Evolutionary conservation across 2,329 filamentous ascomycete genomes (phyloP).

Genomic region (Penicillium oxalicum): DNA sequence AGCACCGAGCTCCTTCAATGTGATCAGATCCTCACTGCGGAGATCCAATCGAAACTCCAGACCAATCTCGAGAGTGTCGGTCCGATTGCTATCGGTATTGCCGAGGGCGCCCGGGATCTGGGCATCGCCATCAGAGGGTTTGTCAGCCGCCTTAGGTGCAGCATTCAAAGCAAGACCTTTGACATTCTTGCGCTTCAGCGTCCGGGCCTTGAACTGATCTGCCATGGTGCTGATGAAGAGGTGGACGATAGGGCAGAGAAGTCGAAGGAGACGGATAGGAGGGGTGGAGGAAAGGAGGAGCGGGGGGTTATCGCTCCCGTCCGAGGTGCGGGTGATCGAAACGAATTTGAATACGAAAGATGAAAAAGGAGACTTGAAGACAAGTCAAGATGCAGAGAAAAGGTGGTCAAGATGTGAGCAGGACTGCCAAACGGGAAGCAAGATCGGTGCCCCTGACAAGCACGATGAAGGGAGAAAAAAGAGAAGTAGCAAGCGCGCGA

Average conservation of each 20-base stretch:
- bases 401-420: neutral
- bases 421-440: slow-evolving; percentile 3
- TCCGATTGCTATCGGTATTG: slow-evolving; percentile 54
- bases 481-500: slow-evolving; percentile 14
- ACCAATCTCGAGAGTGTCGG: slow-evolving; percentile 82
- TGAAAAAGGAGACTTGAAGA: neutral
- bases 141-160: slow-evolving; percentile 61
- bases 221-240: slow-evolving; percentile 41
- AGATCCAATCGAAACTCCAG: slow-evolving; percentile 95
- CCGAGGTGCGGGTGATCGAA: no score
- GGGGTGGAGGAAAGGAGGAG: slow-evolving; percentile 1
- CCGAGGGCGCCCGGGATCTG: slow-evolving; percentile 55
- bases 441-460: slow-evolving; percentile 6
- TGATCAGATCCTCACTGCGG: slow-evolving; percentile 82
- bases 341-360: neutral
- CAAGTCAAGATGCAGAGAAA: no score
- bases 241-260: neutral
- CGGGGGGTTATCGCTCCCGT: no score
- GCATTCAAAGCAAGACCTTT: slow-evolving; percentile 88
- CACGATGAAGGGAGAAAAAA: slow-evolving; percentile 12
- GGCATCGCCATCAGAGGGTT: slow-evolving; percentile 66
- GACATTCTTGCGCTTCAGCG: slow-evolving; percentile 98
- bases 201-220: slow-evolving; percentile 60
- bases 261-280: neutral
- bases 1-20: slow-evolving; percentile 88